Evolutionary conservation across 2,329 filamentous ascomycete species (phyloP).

Genomic region (Colletotrichum brevisporum): DNA sequence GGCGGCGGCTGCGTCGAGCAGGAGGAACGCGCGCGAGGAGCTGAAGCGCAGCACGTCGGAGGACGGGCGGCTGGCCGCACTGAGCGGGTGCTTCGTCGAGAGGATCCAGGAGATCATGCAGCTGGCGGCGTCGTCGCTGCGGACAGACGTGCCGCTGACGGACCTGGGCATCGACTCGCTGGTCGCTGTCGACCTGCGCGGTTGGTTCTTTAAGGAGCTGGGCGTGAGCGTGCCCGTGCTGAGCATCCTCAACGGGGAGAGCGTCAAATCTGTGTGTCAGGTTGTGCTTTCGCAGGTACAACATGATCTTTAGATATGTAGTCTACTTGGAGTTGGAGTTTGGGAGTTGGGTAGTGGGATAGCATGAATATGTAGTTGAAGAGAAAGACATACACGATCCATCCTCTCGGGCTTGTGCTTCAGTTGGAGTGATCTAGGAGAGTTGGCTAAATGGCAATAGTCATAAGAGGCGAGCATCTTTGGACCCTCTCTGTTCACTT

Average conservation of each 20-base stretch:
- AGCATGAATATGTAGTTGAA: too few species aligned
- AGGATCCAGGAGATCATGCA: constrained; percentile 25
- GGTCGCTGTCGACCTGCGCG: constrained; percentile 53
- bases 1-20: neutral
- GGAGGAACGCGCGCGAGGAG: constrained; percentile 11
- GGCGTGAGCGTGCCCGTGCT: constrained; percentile 59
- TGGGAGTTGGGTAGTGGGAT: too few species aligned
- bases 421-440: too few species aligned
- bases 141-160: constrained; percentile 5
- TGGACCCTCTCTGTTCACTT: too few species aligned
- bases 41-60: neutral
- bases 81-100: constrained; percentile 5
- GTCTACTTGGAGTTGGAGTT: too few species aligned
- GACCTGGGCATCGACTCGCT: constrained; percentile 47
- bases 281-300: constrained; percentile 10
- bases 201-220: constrained; percentile 63
- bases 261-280: constrained; percentile 31
- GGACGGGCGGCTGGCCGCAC: neutral
- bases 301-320: too few species aligned
- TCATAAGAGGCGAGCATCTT: too few species aligned
- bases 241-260: constrained; percentile 56
- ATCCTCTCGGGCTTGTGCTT: too few species aligned
- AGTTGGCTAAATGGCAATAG: too few species aligned
- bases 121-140: constrained; percentile 7
- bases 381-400: too few species aligned